Evolutionary conservation across 352 stramenopile species (phyloP).

Genomic region (Pythium aphanidermatum): DNA sequence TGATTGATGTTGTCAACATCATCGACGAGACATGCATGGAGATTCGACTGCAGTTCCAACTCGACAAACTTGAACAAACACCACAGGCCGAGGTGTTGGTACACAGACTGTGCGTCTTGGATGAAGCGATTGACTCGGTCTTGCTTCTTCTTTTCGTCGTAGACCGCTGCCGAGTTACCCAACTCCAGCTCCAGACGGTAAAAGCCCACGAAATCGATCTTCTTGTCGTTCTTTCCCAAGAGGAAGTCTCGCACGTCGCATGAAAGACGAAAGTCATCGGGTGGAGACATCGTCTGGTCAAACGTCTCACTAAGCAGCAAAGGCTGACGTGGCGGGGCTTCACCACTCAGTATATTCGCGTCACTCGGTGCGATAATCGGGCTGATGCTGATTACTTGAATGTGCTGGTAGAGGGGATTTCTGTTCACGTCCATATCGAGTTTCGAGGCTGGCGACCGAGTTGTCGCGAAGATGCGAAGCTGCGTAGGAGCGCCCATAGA

Average conservation of each 20-base stretch:
- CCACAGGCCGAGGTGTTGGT: constrained; percentile 61
- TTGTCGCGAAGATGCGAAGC: constrained; percentile 58
- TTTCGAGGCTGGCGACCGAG: constrained; percentile 36
- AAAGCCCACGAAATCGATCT: constrained; percentile 55
- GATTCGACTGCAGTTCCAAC: constrained; percentile 61
- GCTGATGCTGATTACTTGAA: constrained; percentile 59
- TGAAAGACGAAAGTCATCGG: too few species aligned
- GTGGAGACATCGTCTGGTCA: constrained; percentile 3
- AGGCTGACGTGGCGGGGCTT: constrained; percentile 22
- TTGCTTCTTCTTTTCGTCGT: constrained; percentile 72
- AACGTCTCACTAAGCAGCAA: constrained; percentile 50
- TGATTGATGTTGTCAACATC: constrained; percentile 62
- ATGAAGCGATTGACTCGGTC: constrained; percentile 70
- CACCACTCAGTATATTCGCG: constrained; percentile 13
- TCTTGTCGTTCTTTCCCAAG: constrained; percentile 58
- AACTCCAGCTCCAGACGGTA: constrained; percentile 61
- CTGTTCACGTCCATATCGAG: constrained; percentile 36
- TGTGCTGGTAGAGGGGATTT: constrained; percentile 56
- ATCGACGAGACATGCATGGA: constrained; percentile 61
- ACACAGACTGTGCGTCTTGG: constrained; percentile 51
- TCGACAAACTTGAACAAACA: constrained; percentile 81
- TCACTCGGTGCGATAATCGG: constrained; percentile 25
- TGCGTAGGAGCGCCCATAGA: constrained; percentile 6
- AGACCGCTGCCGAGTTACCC: constrained; percentile 61
- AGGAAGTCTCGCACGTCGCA: constrained; percentile 52